These are phyloP conservation scores for Colletotrichum somersetense DNA, from an alignment of 2,329 filamentous ascomycete species.

Conservation along the genomic window DNA sequence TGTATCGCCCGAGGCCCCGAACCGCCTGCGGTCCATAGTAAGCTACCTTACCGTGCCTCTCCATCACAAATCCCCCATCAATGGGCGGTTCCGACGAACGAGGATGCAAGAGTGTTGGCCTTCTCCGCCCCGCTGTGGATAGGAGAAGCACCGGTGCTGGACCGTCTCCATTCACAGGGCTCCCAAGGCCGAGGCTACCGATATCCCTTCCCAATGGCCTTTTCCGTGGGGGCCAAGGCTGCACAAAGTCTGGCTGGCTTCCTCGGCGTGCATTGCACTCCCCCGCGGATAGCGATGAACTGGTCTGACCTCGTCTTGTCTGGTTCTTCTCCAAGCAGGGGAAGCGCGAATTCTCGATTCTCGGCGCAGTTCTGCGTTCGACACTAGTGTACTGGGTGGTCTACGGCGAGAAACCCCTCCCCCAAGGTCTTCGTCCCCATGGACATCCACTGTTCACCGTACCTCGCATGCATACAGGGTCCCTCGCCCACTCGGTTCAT, in stretches of 20 bases:
- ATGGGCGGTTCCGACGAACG: constrained; percentile 12
- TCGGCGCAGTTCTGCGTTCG: constrained; percentile 20
- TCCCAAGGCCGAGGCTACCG: constrained; percentile 3
- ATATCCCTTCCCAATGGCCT: constrained; percentile 6
- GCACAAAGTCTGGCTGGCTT: constrained; percentile 24
- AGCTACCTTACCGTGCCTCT: constrained; percentile 11
- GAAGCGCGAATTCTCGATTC: constrained; percentile 22
- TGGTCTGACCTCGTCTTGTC: constrained; percentile 7
- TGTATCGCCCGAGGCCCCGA: constrained; percentile 19
- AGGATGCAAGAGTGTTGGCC: constrained; percentile 18
- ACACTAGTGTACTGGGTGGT: neutral
- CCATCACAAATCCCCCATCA: constrained; percentile 28
- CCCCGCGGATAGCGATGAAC: neutral
- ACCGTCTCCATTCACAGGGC: constrained; percentile 13
- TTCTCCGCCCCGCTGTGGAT: constrained; percentile 27
- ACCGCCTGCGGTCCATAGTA: constrained; percentile 2
- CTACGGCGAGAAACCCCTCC: constrained; percentile 5
- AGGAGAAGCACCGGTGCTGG: constrained; percentile 2
- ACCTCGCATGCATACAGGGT: constrained; percentile 39
- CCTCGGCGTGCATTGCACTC: neutral
- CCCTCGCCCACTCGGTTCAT: constrained; percentile 14
- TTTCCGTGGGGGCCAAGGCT: constrained; percentile 33
- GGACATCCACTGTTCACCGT: constrained; percentile 39
- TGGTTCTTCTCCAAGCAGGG: constrained; percentile 21
- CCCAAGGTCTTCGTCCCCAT: constrained; percentile 11